Conservation (phyloP, 2,329 filamentous ascomycete species). For the Myriosclerotinia curreyana region DNA sequence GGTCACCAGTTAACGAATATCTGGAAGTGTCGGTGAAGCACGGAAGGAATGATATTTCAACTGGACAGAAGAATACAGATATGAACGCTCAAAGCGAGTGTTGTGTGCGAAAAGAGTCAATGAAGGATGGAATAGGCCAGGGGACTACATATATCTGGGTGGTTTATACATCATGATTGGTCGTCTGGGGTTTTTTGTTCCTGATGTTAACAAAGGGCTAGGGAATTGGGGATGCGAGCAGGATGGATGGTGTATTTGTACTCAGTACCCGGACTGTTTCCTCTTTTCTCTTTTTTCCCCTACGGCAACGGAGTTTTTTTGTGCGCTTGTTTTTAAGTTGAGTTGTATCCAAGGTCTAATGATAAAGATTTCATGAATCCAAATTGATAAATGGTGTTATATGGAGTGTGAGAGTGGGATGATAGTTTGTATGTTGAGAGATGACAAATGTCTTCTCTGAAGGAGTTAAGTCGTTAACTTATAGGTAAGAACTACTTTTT, state of each 20-base stretch:
- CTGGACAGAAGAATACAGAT: neutral
- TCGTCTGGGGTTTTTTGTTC: neutral
- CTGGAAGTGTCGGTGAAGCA: constrained; percentile 19
- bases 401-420: neutral
- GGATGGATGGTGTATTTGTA: constrained; percentile 13
- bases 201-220: neutral
- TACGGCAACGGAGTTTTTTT: constrained; percentile 7
- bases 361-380: constrained; percentile 10
- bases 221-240: neutral
- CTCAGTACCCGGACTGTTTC: constrained; percentile 1
- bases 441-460: neutral
- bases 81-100: constrained; percentile 4
- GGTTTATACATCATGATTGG: constrained; percentile 10
- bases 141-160: constrained; percentile 1
- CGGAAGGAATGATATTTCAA: neutral
- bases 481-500: neutral
- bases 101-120: neutral
- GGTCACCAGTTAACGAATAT: neutral
- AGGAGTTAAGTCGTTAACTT: neutral
- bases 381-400: neutral
- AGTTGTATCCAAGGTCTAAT: constrained; percentile 3
- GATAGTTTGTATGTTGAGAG: neutral
- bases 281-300: neutral
- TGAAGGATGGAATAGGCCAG: neutral
- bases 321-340: constrained; percentile 3